Conservation (phyloP, 306 rosid genomes). For the Medicago lupulina region DNA sequence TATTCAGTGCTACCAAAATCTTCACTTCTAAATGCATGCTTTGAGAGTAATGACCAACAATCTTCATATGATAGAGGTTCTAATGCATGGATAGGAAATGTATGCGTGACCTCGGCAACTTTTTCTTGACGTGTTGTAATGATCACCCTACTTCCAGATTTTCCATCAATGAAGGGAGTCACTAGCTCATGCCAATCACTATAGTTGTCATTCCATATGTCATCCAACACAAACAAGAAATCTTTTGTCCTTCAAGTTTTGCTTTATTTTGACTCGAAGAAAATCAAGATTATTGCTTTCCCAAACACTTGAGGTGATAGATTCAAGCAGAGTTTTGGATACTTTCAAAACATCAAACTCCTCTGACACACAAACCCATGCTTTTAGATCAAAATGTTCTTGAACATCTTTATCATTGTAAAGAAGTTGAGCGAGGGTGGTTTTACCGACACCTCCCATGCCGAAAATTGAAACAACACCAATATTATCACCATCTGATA, state of each 20-base stretch:
- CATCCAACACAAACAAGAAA: conserved; percentile 13
- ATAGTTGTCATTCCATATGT: background rate
- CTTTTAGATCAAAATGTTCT: conserved; percentile 7
- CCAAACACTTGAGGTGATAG: background rate
- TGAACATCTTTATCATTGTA: background rate
- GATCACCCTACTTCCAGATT: background rate
- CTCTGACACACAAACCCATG: conserved; percentile 3
- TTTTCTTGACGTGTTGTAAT: conserved; percentile 34
- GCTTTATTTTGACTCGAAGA: conserved; percentile 14
- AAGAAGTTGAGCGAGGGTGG: background rate
- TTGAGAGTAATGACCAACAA: conserved; percentile 46
- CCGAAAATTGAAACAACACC: conserved; percentile 26
- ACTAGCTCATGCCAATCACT: conserved; percentile 1
- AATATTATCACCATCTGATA: background rate
- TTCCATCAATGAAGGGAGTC: conserved; percentile 4
- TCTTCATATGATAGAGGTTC: conserved; percentile 43
- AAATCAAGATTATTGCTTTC: conserved; percentile 2
- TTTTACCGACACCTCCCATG: conserved; percentile 21
- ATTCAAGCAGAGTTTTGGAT: background rate
- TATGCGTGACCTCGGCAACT: conserved; percentile 49
- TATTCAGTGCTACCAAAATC: background rate
- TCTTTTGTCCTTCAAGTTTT: background rate
- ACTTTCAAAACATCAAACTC: conserved; percentile 20
- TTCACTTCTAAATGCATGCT: conserved; percentile 45
- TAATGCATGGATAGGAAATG: conserved; percentile 40